phyloP scores from a whole-genome alignment of 352 stramenopile genomes.

The Globisporangium nodosum region DNA sequence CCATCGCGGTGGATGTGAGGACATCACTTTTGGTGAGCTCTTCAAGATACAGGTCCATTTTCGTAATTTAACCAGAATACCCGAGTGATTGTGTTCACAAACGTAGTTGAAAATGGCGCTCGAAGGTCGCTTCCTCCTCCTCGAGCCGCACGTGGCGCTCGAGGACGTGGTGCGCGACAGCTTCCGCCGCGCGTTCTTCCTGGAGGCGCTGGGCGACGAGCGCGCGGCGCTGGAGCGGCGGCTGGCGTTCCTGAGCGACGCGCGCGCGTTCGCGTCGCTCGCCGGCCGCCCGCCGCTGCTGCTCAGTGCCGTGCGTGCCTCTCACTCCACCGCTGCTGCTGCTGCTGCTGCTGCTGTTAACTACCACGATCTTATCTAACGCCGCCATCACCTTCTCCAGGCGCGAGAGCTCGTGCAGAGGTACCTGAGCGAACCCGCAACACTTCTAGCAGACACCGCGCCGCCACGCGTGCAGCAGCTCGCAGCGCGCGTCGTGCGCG shows the following conservation, averaged over 20 bases:
- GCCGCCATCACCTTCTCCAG: constrained; percentile 11
- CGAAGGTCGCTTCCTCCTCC: no score
- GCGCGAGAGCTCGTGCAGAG: constrained; percentile 37
- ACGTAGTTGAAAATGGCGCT: no score
- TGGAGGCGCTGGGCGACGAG: constrained; percentile 51
- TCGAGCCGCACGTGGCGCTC: constrained; percentile 27
- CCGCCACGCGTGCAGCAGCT: constrained; percentile 19
- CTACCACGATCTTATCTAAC: background rate
- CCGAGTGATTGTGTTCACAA: no score
- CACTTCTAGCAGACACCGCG: constrained; percentile 16
- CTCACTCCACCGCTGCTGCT: background rate
- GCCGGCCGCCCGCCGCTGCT: constrained; percentile 37
- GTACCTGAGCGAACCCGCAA: constrained; percentile 28
- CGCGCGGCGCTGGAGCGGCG: constrained; percentile 43
- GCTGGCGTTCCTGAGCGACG: constrained; percentile 50
- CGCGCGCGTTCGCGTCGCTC: constrained; percentile 55
- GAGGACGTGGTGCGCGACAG: constrained; percentile 52
- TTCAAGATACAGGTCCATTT: no score
- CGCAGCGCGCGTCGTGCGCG: constrained; percentile 21
- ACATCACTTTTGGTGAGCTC: no score
- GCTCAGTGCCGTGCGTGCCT: constrained; percentile 24
- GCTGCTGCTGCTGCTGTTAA: background rate
- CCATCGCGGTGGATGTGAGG: no score
- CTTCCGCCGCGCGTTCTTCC: constrained; percentile 53
- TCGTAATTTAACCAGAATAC: no score